Percentiles rank a stretch among this genome's conserved stretches.
Evolutionary conservation across 1,284 basidiomycete species (phyloP).

Genomic region (Golubevia pallescens): DNA sequence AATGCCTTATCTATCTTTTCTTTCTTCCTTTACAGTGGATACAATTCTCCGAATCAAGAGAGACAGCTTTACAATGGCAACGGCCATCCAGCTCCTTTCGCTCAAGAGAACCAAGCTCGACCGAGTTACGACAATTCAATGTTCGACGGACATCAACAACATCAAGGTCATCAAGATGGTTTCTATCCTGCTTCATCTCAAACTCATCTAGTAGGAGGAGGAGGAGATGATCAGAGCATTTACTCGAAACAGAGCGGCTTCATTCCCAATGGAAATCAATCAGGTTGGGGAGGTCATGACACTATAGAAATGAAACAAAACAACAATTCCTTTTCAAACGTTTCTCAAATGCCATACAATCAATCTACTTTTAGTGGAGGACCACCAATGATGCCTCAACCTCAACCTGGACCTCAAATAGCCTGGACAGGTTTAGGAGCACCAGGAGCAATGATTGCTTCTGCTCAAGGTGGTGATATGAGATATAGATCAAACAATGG

Average conservation of each 20-base stretch:
- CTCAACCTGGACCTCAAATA: neutral
- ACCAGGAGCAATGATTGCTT: slow-evolving; percentile 12
- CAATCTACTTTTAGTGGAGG: slow-evolving; percentile 1
- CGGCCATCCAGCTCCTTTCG: neutral
- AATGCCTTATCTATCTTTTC: neutral
- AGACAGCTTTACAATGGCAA: neutral
- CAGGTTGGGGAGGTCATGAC: slow-evolving; percentile 9
- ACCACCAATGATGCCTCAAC: neutral
- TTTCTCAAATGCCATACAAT: slow-evolving; percentile 3
- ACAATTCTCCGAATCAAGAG: neutral
- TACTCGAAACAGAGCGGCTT: neutral
- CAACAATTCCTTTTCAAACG: neutral
- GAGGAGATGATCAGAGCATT: neutral
- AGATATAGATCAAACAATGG: no score
- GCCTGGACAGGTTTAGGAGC: slow-evolving; percentile 9
- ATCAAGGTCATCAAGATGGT: neutral
- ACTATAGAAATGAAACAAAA: slow-evolving; percentile 8
- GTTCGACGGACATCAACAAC: no score
- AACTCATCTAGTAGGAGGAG: neutral
- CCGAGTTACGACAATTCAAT: neutral
- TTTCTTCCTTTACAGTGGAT: neutral
- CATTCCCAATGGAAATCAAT: neutral
- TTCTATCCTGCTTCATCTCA: neutral
- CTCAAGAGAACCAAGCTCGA: neutral
- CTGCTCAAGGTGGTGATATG: slow-evolving; percentile 1